phyloP scores from a whole-genome alignment of 202 grass and related monocot species.

The Saccharum hybrid region DNA sequence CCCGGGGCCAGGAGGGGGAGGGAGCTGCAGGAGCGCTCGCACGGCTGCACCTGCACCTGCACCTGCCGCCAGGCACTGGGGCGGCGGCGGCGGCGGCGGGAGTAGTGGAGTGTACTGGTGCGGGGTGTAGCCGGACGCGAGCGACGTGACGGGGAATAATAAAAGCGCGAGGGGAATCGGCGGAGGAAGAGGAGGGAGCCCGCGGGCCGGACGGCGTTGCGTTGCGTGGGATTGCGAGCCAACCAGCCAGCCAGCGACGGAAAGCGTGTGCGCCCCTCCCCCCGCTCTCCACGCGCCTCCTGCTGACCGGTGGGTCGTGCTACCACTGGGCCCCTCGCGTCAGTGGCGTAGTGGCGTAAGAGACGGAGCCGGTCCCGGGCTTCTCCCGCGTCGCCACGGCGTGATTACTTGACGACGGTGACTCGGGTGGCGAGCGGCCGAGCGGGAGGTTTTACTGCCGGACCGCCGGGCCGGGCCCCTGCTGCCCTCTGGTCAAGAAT shows the following conservation, averaged over 20 bases:
- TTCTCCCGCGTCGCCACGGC: constrained; percentile 5
- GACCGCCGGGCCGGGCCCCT: too few species aligned
- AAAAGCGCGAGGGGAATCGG: constrained; percentile 6
- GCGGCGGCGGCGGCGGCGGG: background rate
- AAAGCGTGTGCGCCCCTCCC: background rate
- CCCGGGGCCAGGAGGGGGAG: background rate
- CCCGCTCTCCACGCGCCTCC: too few species aligned
- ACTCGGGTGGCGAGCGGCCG: too few species aligned
- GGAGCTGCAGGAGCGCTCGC: background rate
- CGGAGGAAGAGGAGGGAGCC: background rate
- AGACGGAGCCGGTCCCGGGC: background rate
- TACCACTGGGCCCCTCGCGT: background rate
- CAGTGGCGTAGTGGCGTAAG: too few species aligned
- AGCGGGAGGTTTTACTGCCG: too few species aligned
- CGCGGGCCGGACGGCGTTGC: background rate
- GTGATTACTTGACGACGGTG: constrained; percentile 12
- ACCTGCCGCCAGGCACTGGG: background rate
- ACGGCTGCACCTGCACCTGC: background rate
- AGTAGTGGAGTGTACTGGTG: constrained; percentile 32
- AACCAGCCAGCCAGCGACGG: too few species aligned
- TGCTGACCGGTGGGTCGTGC: too few species aligned
- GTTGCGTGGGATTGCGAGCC: background rate
- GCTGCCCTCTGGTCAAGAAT: too few species aligned
- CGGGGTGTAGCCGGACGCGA: constrained; percentile 25
- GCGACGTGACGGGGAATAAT: constrained; percentile 29